phyloP scores from a whole-genome alignment of 2,329 filamentous ascomycete genomes.

The Aspergillus sp. region DNA sequence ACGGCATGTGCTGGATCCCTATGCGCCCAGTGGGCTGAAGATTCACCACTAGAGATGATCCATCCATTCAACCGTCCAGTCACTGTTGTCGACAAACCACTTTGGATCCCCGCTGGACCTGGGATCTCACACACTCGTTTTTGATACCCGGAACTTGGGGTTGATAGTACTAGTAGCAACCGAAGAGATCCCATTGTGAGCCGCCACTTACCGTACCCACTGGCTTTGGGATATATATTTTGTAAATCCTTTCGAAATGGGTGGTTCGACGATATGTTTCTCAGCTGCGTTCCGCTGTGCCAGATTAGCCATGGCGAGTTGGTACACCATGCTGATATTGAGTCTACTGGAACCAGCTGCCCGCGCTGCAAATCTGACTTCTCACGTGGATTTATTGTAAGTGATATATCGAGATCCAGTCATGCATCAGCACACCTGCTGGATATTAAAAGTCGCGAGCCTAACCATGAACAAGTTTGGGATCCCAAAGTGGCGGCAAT shows the following conservation, averaged over 20 bases:
- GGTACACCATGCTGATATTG: slow-evolving; percentile 15
- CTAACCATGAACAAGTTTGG: slow-evolving; percentile 26
- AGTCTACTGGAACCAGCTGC: slow-evolving; percentile 15
- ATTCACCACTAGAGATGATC: neutral
- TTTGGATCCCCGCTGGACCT: neutral
- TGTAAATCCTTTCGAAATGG: neutral
- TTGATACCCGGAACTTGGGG: neutral
- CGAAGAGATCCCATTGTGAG: neutral
- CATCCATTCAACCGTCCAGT: neutral
- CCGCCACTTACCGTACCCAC: neutral
- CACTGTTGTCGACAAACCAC: neutral
- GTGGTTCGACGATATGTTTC: neutral
- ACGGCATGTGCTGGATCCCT: slow-evolving; percentile 18
- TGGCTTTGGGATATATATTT: slow-evolving; percentile 5
- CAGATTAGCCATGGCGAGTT: slow-evolving; percentile 14
- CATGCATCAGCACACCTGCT: neutral
- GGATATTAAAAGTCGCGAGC: neutral
- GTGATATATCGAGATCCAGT: neutral
- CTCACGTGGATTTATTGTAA: slow-evolving; percentile 35
- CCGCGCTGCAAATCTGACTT: slow-evolving; percentile 22
- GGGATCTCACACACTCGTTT: neutral
- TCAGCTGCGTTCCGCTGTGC: neutral
- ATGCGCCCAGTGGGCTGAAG: slow-evolving; percentile 13
- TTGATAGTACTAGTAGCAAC: neutral
- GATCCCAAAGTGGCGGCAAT: slow-evolving; percentile 40